phyloP scores from a whole-genome alignment of 2,329 filamentous ascomycete species.

The Raffaelea ambrosiae region DNA sequence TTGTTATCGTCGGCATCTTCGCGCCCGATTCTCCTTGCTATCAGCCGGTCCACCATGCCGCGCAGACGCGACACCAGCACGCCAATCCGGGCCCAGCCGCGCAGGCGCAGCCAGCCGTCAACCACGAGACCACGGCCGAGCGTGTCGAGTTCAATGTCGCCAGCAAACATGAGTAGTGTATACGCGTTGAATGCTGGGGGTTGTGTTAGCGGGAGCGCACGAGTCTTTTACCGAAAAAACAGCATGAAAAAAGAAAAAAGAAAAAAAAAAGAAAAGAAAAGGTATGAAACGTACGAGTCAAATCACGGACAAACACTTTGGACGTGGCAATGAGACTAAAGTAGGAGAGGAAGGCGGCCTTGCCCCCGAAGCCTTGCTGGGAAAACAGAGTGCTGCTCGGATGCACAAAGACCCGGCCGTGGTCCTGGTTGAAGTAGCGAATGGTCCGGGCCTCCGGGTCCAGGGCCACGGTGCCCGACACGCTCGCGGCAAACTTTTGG shows the following conservation, averaged over 20 bases:
- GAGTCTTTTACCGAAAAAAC: background rate
- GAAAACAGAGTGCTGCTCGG: conserved; percentile 82
- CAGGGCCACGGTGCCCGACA: conserved; percentile 83
- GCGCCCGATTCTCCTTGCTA: conserved; percentile 73
- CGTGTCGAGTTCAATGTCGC: conserved; percentile 79
- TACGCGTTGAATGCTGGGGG: conserved; percentile 74
- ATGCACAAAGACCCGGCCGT: conserved; percentile 85
- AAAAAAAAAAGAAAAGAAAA: conserved; percentile 85
- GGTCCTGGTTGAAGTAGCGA: conserved; percentile 83
- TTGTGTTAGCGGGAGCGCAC: conserved; percentile 9
- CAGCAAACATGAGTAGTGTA: conserved; percentile 79
- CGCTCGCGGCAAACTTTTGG: conserved; percentile 84
- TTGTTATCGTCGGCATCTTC: conserved; percentile 43
- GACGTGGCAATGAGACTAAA: conserved; percentile 87
- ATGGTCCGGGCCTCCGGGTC: conserved; percentile 89
- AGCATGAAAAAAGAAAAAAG: conserved; percentile 44
- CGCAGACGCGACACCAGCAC: conserved; percentile 78
- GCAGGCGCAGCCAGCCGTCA: conserved; percentile 78
- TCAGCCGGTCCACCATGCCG: conserved; percentile 76
- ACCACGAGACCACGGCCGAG: conserved; percentile 79
- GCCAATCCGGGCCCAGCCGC: conserved; percentile 91
- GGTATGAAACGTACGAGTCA: conserved; percentile 74
- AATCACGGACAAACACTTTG: conserved; percentile 84
- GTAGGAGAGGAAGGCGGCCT: conserved; percentile 74
- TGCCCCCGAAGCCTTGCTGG: conserved; percentile 66